Conservation (phyloP, 2,329 filamentous ascomycete genomes). For the Sporothrix sp. region DNA sequence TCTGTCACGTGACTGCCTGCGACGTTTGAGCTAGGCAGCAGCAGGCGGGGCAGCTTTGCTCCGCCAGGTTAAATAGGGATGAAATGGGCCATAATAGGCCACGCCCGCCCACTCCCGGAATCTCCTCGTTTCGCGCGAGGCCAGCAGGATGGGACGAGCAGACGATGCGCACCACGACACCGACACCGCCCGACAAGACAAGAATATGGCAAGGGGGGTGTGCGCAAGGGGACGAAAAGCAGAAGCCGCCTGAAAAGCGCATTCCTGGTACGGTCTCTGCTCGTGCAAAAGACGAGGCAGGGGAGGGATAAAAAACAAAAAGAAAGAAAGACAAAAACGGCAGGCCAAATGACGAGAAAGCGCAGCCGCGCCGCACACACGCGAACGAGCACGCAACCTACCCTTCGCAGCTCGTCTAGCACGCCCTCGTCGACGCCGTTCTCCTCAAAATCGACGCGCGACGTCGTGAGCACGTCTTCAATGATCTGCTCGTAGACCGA, state of each 20-base stretch:
- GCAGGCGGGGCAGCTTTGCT: not conserved
- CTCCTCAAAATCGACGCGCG: constrained; percentile 93
- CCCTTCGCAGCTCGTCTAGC: constrained; percentile 76
- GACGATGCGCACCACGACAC: not conserved
- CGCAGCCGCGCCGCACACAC: not conserved
- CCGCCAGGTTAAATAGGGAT: constrained; percentile 38
- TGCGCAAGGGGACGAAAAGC: not conserved
- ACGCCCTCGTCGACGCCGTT: constrained; percentile 82
- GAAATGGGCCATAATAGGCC: constrained; percentile 51
- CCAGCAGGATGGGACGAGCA: not conserved
- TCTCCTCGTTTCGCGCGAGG: not conserved
- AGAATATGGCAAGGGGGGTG: not conserved
- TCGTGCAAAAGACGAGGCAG: not conserved
- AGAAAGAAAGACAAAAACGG: not conserved
- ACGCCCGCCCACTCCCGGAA: constrained; percentile 36
- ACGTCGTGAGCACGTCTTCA: constrained; percentile 81
- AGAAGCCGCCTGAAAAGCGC: too few species aligned
- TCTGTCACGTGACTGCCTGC: not conserved
- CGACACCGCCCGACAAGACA: not conserved
- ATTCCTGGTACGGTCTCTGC: not conserved
- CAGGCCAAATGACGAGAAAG: not conserved
- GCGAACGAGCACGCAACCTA: constrained; percentile 37
- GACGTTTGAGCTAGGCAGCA: not conserved
- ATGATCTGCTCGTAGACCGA: constrained; percentile 70
- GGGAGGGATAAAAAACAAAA: too few species aligned